Evolutionary conservation across 1,139 yeast species (phyloP).

Genomic region (Magnusiomyces paraingens): DNA sequence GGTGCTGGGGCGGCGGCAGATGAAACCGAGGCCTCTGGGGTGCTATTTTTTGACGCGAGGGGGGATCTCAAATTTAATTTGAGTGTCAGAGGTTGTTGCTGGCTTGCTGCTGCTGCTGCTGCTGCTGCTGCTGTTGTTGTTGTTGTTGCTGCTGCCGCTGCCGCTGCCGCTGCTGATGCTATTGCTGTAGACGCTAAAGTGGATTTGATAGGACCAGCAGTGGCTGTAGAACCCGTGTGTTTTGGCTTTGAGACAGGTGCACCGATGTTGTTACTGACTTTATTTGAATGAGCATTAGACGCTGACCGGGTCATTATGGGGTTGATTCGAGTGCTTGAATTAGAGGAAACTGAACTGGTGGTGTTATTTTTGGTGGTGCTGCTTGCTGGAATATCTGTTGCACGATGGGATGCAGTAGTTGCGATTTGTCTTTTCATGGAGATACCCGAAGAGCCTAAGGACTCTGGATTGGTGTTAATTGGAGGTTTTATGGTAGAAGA

Average conservation of each 20-base stretch:
- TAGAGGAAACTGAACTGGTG: no score
- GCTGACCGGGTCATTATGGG: no score
- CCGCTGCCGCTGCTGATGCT: not conserved
- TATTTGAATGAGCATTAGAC: no score
- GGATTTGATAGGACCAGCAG: not conserved
- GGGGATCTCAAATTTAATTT: not conserved
- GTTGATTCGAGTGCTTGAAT: no score
- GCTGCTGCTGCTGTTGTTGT: not conserved
- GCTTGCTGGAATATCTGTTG: no score
- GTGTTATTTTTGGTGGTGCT: no score
- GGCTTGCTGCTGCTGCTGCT: no score
- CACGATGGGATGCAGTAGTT: no score
- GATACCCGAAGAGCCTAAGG: not conserved
- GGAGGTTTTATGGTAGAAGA: not conserved
- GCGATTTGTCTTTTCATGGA: not conserved
- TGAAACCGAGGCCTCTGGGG: not conserved
- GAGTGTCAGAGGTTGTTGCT: no score
- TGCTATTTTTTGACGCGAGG: constrained; percentile 2
- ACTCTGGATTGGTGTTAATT: not conserved
- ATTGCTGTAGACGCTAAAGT: not conserved
- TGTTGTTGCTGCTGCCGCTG: not conserved
- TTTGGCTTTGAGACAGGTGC: no score
- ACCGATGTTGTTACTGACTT: no score
- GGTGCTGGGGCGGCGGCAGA: constrained; percentile 1
- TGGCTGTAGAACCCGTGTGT: no score